A percentile compares a stretch with the other conserved stretches of the same genome.
Evolutionary conservation across 2,329 filamentous ascomycete species (phyloP).

Genomic region (Volutella citrinella): DNA sequence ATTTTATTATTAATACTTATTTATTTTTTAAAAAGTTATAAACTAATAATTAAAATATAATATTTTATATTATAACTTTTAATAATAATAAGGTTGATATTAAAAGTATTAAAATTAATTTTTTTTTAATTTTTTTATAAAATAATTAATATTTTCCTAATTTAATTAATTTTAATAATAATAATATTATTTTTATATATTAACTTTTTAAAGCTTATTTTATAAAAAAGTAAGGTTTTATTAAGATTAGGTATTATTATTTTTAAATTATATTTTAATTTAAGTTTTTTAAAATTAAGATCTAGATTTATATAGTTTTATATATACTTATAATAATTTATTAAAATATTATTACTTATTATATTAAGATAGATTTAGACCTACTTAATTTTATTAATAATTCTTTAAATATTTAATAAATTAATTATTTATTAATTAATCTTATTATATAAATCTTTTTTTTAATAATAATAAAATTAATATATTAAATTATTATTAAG

Average conservation of each 20-base stretch:
- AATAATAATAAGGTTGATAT: background rate
- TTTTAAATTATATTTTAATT: conserved; percentile 1
- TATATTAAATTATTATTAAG: background rate
- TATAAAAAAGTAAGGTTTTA: background rate
- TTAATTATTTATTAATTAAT: background rate
- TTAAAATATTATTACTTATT: background rate
- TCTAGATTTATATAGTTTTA: background rate
- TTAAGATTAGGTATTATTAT: background rate
- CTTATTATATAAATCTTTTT: background rate
- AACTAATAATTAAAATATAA: background rate
- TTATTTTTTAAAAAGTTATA: background rate
- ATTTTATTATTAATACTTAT: background rate
- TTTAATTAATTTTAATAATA: too few relatives aligned
- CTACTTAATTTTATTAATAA: background rate
- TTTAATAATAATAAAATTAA: background rate
- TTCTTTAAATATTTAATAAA: background rate
- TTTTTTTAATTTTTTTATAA: too few relatives aligned
- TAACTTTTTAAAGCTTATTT: too few relatives aligned
- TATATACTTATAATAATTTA: background rate
- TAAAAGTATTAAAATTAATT: background rate
- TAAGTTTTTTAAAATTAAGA: background rate
- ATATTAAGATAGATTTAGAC: background rate
- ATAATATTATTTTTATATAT: too few relatives aligned
- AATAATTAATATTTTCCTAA: too few relatives aligned
- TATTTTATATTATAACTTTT: background rate